phyloP scores from a whole-genome alignment of 768 basidiomycete genomes.

The Mycena epipterygia region DNA sequence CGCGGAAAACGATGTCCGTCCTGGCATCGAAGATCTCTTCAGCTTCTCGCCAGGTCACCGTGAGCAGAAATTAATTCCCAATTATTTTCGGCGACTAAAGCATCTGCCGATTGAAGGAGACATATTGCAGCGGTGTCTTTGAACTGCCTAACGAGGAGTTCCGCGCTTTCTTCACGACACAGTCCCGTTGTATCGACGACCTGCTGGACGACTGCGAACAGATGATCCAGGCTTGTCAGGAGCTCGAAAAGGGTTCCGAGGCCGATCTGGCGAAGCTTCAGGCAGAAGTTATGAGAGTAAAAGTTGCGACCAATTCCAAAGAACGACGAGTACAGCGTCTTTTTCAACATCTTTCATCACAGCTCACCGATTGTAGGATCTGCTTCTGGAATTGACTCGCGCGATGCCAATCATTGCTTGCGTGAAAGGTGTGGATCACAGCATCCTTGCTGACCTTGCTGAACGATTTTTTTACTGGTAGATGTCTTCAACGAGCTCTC shows the following conservation, averaged over 20 bases:
- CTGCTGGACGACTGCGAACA: constrained; percentile 23
- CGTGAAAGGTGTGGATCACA: background rate
- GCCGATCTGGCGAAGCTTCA: constrained; percentile 24
- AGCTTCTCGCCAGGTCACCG: background rate
- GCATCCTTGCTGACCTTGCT: background rate
- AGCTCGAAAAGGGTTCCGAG: constrained; percentile 20
- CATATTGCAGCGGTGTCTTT: background rate
- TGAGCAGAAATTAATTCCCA: background rate
- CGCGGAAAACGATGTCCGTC: constrained; percentile 12
- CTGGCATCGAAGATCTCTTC: constrained; percentile 7
- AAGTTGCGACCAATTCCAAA: constrained; percentile 25
- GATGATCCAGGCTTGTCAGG: constrained; percentile 1
- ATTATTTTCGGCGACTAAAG: background rate
- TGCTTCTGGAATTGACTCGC: constrained; percentile 19
- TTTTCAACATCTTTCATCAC: background rate
- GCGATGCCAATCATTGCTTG: constrained; percentile 5
- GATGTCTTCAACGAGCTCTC: constrained; percentile 7
- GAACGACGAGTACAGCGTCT: constrained; percentile 24
- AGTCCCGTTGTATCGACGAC: constrained; percentile 2
- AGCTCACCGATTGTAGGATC: constrained; percentile 5
- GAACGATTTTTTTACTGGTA: background rate
- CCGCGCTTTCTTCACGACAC: constrained; percentile 2
- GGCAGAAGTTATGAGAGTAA: constrained; percentile 25
- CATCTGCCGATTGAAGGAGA: background rate
- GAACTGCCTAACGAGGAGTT: constrained; percentile 13